These are phyloP conservation scores for Epichloe typhina DNA, from an alignment of 2,329 filamentous ascomycete species.

Conservation along the genomic window DNA sequence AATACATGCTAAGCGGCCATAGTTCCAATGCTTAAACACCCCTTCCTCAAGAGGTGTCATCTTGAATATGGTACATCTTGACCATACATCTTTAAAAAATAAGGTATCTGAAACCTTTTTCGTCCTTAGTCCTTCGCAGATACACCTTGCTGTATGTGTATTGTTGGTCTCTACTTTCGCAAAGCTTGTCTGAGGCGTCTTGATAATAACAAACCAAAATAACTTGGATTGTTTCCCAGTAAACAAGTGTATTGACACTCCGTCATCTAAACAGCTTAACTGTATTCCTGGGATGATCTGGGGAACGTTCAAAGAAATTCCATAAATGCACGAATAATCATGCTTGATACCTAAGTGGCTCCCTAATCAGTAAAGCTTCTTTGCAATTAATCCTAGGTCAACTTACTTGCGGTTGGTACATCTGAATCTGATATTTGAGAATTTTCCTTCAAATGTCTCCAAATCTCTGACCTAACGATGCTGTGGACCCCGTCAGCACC, in stretches of 20 bases:
- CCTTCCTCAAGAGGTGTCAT: conserved; percentile 20
- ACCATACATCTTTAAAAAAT: conserved; percentile 23
- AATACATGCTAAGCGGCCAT: conserved; percentile 17
- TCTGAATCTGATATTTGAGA: conserved; percentile 7
- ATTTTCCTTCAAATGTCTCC: conserved; percentile 9
- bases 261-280: background rate
- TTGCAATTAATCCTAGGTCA: background rate
- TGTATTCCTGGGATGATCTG: conserved; percentile 1
- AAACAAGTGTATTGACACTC: conserved; percentile 2
- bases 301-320: conserved; percentile 1
- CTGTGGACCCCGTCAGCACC: conserved; percentile 31
- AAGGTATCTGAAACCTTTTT: conserved; percentile 14
- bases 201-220: conserved; percentile 5
- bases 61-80: conserved; percentile 4
- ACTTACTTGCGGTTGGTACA: conserved; percentile 10
- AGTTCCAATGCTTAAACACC: conserved; percentile 17
- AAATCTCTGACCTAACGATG: conserved; percentile 12
- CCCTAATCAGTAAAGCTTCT: background rate
- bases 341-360: conserved; percentile 2
- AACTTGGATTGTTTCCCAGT: conserved; percentile 1
- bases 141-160: conserved; percentile 2
- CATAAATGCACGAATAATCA: conserved; percentile 4
- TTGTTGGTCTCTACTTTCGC: conserved; percentile 9
- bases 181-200: conserved; percentile 14
- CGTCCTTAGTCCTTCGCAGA: conserved; percentile 13